A percentile compares a stretch with the other conserved stretches of the same genome.
Evolutionary conservation across 352 stramenopile genomes (phyloP).

Genomic region (Phytophthora pini): DNA sequence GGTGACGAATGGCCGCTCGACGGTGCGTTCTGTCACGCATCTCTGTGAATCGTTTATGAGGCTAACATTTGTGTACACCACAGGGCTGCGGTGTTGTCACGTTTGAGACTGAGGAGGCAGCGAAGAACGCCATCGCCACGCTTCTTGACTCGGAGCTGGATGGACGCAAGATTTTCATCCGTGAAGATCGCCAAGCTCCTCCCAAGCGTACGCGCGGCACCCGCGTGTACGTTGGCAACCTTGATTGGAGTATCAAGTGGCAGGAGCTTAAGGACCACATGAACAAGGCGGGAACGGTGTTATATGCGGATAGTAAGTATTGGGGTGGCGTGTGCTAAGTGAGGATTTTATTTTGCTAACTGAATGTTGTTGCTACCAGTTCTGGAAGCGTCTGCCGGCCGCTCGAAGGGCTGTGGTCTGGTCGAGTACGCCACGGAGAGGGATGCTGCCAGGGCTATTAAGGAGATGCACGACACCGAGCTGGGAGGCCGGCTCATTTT

Average conservation of each 20-base stretch:
- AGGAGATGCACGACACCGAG: conserved; percentile 92
- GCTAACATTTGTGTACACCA: not conserved
- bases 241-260: conserved; percentile 94
- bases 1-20: conserved; percentile 75
- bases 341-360: not conserved
- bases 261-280: conserved; percentile 97
- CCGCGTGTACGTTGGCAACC: conserved; percentile 91
- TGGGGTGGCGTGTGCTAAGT: not conserved
- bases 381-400: conserved; percentile 79
- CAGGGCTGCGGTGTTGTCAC: conserved; percentile 95
- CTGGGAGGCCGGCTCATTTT: conserved; percentile 92
- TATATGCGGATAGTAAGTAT: conserved; percentile 74
- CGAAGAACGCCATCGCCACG: conserved; percentile 81
- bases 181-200: conserved; percentile 91
- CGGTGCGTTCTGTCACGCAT: conserved; percentile 43
- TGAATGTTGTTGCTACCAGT: conserved; percentile 44
- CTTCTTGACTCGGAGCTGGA: conserved; percentile 94
- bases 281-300: conserved; percentile 83
- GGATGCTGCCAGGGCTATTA: conserved; percentile 89
- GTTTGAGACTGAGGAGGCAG: conserved; percentile 85
- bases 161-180: conserved; percentile 94
- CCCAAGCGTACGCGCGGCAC: conserved; percentile 47
- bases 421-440: conserved; percentile 74
- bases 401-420: conserved; percentile 91
- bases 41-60: no score